A percentile compares a stretch with the other conserved stretches of the same genome.
These are phyloP conservation scores for Calvatia gigantea DNA, from an alignment of 768 basidiomycete genomes.

Conservation along the genomic window DNA sequence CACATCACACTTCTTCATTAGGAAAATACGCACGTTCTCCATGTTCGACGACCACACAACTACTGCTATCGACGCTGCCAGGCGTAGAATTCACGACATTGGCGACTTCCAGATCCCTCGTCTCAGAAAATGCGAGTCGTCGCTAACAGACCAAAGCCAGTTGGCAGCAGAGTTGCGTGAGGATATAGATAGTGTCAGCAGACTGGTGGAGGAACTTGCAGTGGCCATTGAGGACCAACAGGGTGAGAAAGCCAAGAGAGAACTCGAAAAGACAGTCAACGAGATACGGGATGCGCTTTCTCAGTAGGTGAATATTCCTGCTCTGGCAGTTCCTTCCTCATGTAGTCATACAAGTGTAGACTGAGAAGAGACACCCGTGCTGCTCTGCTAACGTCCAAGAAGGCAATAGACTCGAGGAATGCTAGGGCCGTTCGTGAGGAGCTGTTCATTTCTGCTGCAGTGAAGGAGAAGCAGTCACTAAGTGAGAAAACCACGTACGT, in stretches of 20 bases:
- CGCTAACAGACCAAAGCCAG: conserved; percentile 62
- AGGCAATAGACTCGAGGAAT: conserved; percentile 58
- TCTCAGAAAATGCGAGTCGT: conserved; percentile 59
- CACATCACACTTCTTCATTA: conserved; percentile 19
- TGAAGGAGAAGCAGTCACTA: conserved; percentile 42
- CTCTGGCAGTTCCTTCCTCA: background rate
- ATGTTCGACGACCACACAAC: conserved; percentile 10
- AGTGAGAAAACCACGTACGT: conserved; percentile 66
- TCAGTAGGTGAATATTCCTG: conserved; percentile 34
- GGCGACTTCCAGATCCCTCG: conserved; percentile 59
- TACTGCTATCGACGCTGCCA: conserved; percentile 6
- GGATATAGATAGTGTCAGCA: conserved; percentile 60
- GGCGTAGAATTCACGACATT: conserved; percentile 8
- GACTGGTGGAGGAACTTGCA: conserved; percentile 73
- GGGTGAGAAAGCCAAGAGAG: conserved; percentile 47
- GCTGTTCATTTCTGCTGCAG: conserved; percentile 50
- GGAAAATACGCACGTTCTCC: background rate
- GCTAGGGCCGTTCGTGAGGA: conserved; percentile 62
- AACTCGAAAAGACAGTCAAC: conserved; percentile 47
- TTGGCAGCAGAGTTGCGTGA: conserved; percentile 73
- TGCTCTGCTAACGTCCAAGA: conserved; percentile 73
- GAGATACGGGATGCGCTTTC: conserved; percentile 44
- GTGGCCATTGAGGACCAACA: conserved; percentile 71
- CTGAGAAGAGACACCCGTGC: conserved; percentile 59
- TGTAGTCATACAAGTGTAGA: conserved; percentile 30